Percentiles rank a stretch among this genome's conserved stretches.
Conservation (phyloP, 805 yeast genomes). For the Torulaspora quercuum region DNA sequence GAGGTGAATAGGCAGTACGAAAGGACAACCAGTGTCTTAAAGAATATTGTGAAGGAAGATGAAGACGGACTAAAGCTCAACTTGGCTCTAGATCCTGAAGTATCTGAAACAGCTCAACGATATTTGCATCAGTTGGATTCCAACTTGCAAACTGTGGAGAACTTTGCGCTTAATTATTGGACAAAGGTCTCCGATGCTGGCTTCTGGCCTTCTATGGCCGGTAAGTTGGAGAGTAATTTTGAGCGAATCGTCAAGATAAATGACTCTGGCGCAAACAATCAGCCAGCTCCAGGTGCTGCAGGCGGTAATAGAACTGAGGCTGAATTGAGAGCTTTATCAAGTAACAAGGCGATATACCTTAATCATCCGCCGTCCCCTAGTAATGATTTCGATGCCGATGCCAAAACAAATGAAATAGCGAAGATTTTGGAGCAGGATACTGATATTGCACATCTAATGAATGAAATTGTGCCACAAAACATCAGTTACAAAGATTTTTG, state of each 20-base stretch:
- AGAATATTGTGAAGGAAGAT: slow-evolving; percentile 21
- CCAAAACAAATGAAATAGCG: slow-evolving; percentile 50
- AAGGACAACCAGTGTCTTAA: slow-evolving; percentile 26
- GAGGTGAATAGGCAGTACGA: slow-evolving; percentile 42
- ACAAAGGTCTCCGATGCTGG: slow-evolving; percentile 25
- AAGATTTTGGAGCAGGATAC: slow-evolving; percentile 46
- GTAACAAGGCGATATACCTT: slow-evolving; percentile 46
- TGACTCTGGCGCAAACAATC: slow-evolving; percentile 25
- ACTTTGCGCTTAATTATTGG: slow-evolving; percentile 51
- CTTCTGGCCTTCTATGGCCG: slow-evolving; percentile 32
- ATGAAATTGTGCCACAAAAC: slow-evolving; percentile 62
- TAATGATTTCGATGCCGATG: slow-evolving; percentile 40
- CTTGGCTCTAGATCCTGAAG: slow-evolving; percentile 25
- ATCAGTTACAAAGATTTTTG: slow-evolving; percentile 65
- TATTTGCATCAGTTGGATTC: slow-evolving; percentile 69
- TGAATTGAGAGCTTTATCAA: slow-evolving; percentile 54
- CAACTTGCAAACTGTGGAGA: slow-evolving; percentile 71
- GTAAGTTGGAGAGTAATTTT: slow-evolving; percentile 21
- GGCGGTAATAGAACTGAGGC: slow-evolving; percentile 58
- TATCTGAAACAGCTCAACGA: slow-evolving; percentile 48
- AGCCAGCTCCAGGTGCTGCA: slow-evolving; percentile 38
- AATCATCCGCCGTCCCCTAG: slow-evolving; percentile 30
- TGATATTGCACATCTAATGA: slow-evolving; percentile 53
- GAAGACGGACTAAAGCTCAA: slow-evolving; percentile 30
- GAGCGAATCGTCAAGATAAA: slow-evolving; percentile 24